Evolutionary conservation across 805 yeast species (phyloP).

Genomic region (Teunomyces barrocoloradensis): DNA sequence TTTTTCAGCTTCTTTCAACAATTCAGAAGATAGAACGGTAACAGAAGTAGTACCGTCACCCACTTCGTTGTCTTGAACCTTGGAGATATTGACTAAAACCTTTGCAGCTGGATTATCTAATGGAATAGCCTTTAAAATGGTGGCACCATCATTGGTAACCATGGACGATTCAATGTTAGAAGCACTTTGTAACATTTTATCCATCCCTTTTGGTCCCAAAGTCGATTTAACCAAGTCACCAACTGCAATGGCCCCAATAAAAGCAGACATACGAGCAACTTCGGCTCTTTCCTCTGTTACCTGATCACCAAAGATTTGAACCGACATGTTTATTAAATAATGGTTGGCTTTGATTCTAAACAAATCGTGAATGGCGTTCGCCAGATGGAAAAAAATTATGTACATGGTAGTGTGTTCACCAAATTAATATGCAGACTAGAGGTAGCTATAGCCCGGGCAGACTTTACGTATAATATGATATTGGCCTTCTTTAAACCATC

Average conservation of each 20-base stretch:
- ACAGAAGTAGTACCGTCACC: slow-evolving; percentile 99
- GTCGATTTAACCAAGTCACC: slow-evolving; percentile 95
- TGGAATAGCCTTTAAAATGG: slow-evolving; percentile 90
- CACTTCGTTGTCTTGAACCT: slow-evolving; percentile 97
- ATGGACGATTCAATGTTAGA: slow-evolving; percentile 66
- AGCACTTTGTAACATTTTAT: slow-evolving; percentile 85
- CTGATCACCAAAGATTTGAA: slow-evolving; percentile 94
- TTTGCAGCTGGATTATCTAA: slow-evolving; percentile 97
- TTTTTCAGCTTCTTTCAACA: slow-evolving; percentile 90
- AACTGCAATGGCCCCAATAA: slow-evolving; percentile 98
- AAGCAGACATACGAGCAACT: slow-evolving; percentile 95
- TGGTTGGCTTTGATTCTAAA: neutral
- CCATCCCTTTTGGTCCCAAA: slow-evolving; percentile 99
- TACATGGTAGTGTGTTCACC: neutral
- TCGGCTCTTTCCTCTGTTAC: slow-evolving; percentile 98
- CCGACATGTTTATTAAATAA: slow-evolving; percentile 50
- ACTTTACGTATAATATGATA: neutral
- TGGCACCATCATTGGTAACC: slow-evolving; percentile 98
- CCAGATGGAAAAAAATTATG: slow-evolving; percentile 1
- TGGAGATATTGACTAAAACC: slow-evolving; percentile 88
- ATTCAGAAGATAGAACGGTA: slow-evolving; percentile 85
- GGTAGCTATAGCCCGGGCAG: neutral
- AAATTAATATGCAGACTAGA: neutral
- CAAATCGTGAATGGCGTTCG: slow-evolving; percentile 1
- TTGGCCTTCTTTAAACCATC: neutral